Evolutionary conservation across 2,329 filamentous ascomycete species (phyloP).

Genomic region (Bipolaris zeicola): DNA sequence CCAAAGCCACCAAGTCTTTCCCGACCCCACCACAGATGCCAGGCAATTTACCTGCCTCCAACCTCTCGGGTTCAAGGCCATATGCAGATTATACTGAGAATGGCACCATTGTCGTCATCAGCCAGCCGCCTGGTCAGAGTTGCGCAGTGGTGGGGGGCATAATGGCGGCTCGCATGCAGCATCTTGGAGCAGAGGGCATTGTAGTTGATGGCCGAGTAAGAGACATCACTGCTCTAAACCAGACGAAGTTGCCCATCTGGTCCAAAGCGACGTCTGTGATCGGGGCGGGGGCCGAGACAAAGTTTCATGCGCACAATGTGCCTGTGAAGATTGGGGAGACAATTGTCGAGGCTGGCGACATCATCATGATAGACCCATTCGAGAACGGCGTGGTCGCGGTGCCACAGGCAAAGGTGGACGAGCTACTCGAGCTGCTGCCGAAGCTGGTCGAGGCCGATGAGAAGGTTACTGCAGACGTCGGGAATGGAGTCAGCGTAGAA

Average conservation of each 20-base stretch:
- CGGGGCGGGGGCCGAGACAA: slow-evolving; percentile 62
- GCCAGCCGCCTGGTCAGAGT: slow-evolving; percentile 67
- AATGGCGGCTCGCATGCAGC: slow-evolving; percentile 72
- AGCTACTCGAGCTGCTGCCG: slow-evolving; percentile 64
- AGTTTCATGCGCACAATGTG: slow-evolving; percentile 59
- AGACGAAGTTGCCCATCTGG: slow-evolving; percentile 65
- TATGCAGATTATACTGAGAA: slow-evolving; percentile 70
- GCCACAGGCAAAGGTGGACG: slow-evolving; percentile 63
- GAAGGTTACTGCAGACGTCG: slow-evolving; percentile 62
- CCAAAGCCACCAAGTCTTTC: slow-evolving; percentile 58
- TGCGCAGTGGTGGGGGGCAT: slow-evolving; percentile 79
- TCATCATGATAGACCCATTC: slow-evolving; percentile 71
- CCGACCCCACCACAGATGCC: slow-evolving; percentile 40
- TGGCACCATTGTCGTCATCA: slow-evolving; percentile 68
- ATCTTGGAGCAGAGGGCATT: slow-evolving; percentile 64
- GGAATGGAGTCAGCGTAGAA: slow-evolving; percentile 64
- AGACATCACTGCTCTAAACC: slow-evolving; percentile 66
- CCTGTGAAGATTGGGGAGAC: slow-evolving; percentile 48
- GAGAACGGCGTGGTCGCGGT: slow-evolving; percentile 72
- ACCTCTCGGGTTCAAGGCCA: slow-evolving; percentile 55
- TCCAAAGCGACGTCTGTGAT: slow-evolving; percentile 62
- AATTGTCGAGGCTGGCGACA: slow-evolving; percentile 58
- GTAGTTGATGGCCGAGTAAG: slow-evolving; percentile 72
- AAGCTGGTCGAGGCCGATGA: slow-evolving; percentile 51
- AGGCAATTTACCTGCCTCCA: slow-evolving; percentile 36